These are phyloP conservation scores for Xerocomellus intermedius DNA, from an alignment of 768 basidiomycete genomes.

Conservation along the genomic window DNA sequence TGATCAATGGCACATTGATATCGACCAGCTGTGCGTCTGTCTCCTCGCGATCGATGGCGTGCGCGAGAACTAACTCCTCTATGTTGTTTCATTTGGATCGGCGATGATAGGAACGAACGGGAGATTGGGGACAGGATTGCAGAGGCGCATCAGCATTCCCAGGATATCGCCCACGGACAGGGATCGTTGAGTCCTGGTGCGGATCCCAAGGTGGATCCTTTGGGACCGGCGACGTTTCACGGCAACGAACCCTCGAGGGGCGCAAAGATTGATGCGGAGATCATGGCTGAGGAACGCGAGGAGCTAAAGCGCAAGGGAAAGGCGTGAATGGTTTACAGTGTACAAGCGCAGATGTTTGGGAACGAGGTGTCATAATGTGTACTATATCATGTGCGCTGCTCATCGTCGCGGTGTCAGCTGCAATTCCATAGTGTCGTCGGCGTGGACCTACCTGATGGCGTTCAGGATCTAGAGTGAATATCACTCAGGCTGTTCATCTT, in stretches of 20 bases:
- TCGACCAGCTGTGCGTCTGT: conserved; percentile 29
- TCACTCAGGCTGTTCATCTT: conserved; percentile 33
- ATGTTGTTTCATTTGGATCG: neutral
- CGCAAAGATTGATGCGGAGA: conserved; percentile 55
- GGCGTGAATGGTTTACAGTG: conserved; percentile 15
- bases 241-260: conserved; percentile 58
- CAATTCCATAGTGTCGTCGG: neutral
- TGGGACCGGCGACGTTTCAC: conserved; percentile 49
- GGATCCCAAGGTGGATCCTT: conserved; percentile 42
- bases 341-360: neutral
- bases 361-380: neutral
- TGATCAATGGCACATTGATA: conserved; percentile 37
- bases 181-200: conserved; percentile 29
- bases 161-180: conserved; percentile 23
- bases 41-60: neutral
- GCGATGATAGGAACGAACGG: conserved; percentile 40
- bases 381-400: neutral
- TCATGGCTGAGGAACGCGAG: conserved; percentile 53
- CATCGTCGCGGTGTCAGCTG: neutral
- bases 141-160: conserved; percentile 33
- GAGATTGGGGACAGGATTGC: conserved; percentile 39
- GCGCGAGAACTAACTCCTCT: neutral
- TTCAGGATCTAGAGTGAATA: neutral
- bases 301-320: conserved; percentile 44
- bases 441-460: neutral